phyloP scores from a whole-genome alignment of 75 land plant species.

The Cryptomeria japonica region DNA sequence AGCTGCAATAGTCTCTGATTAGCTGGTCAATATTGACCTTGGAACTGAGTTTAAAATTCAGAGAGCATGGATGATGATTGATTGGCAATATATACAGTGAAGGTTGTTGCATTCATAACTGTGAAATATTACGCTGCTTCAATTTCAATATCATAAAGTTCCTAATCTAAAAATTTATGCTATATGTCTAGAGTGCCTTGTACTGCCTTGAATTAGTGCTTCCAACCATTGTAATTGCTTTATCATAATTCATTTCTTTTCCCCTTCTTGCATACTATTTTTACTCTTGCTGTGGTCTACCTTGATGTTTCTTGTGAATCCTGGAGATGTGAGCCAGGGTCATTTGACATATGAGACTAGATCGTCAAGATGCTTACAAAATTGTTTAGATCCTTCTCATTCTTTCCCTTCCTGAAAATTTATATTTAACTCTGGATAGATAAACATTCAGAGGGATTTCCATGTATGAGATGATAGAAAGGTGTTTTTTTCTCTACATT shows the following conservation, averaged over 20 bases:
- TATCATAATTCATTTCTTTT: too few species aligned
- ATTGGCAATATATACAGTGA: background rate
- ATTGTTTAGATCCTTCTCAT: too few species aligned
- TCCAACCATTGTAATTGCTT: background rate
- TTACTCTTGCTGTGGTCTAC: background rate
- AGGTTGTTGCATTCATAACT: background rate
- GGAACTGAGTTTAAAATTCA: background rate
- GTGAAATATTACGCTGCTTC: background rate
- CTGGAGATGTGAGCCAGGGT: background rate
- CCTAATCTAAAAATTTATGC: too few species aligned
- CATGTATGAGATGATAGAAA: background rate
- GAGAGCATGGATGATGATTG: background rate
- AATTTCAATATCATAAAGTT: too few species aligned
- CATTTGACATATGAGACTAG: background rate
- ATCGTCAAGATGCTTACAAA: background rate
- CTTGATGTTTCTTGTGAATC: background rate
- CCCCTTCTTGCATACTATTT: background rate
- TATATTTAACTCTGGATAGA: too few species aligned
- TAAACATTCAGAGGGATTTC: background rate
- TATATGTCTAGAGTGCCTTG: too few species aligned
- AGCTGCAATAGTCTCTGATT: background rate
- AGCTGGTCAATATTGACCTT: background rate
- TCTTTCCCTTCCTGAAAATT: background rate
- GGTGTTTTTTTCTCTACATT: background rate
- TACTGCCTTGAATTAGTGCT: too few species aligned